Evolutionary conservation across 495 filamentous ascomycete genomes (phyloP).

Genomic region (Hypomontagnella submonticulosa): DNA sequence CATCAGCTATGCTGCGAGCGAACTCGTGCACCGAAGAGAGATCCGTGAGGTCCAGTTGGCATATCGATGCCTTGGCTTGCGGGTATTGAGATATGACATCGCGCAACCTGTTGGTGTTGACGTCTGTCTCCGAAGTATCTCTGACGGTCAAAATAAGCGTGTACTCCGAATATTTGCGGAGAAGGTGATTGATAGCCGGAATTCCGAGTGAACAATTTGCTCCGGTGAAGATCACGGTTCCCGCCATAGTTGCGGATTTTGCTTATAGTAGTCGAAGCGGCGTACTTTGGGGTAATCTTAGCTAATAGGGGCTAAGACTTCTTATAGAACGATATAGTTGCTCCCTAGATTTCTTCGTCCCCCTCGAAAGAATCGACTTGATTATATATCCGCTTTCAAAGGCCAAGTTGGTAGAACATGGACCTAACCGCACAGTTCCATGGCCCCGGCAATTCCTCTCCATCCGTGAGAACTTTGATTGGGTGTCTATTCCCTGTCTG

Average conservation of each 20-base stretch:
- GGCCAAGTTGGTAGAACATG: too few relatives aligned
- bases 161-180: slow-evolving; percentile 48
- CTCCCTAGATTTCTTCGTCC: too few relatives aligned
- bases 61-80: slow-evolving; percentile 45
- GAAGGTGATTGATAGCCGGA: slow-evolving; percentile 53
- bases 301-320: too few relatives aligned
- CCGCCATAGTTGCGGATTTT: slow-evolving; percentile 23
- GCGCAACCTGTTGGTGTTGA: slow-evolving; percentile 55
- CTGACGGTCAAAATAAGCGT: slow-evolving; percentile 56
- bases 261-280: too few relatives aligned
- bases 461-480: too few relatives aligned
- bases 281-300: too few relatives aligned
- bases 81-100: slow-evolving; percentile 47
- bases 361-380: too few relatives aligned
- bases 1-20: slow-evolving; percentile 32
- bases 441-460: too few relatives aligned
- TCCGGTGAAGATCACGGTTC: slow-evolving; percentile 60
- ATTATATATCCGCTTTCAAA: too few relatives aligned
- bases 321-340: too few relatives aligned
- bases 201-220: slow-evolving; percentile 61
- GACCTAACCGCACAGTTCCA: too few relatives aligned
- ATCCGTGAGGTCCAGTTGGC: slow-evolving; percentile 52
- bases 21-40: slow-evolving; percentile 52
- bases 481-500: too few relatives aligned
- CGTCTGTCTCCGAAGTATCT: slow-evolving; percentile 50